Base-by-base conservation (phyloP, 2,329 filamentous ascomycete genomes). In the Penicillium sp. region DNA sequence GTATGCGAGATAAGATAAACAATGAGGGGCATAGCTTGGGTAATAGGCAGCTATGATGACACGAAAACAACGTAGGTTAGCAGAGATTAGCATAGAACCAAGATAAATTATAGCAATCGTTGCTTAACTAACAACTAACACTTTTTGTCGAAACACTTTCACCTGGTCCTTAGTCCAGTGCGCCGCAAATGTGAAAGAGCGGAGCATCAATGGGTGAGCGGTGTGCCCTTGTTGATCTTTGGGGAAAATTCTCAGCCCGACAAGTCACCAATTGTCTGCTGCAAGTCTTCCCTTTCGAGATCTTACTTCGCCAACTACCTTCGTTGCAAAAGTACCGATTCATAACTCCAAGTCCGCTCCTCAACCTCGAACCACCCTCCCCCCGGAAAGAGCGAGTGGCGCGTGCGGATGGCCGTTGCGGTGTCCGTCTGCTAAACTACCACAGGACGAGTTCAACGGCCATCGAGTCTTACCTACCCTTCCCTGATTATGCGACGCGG, bases 1-100 rank as follows among this genome's bases (percentile, higher is more conserved):
- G 31, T n/a, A 46, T 49, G 46, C 8, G 23, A 63, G 62, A 65
- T 65, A 65, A 65, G 62, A 65, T 65, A 65, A 65, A 58, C 61
- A 62, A 60, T 55, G 62, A 65, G 62, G 62, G 61, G 62, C 58
- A 61, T 39, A 50, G 42, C 25, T 31, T 15, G 23, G 29, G 42
- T 27, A 27, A 8, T 13, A 39, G 35, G 35, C 29, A 48, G 40
- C 34, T 46, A 54, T 53, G 50, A 59, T 50, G 46, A 57, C 41
- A 37, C 25, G 4, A 56, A 21, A 32, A 37, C 29, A 50, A 54
- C 18, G n/a, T 16, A 46, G 46, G 38, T 12, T 35, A 35, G n/a
- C 18, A 44, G 16, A 49, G 44, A 41, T 12, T 37, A 35, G n/a
- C 23, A 46, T 45, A 45, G 6, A 49, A 54, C 15, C 49, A 35